Conservation (phyloP, 768 basidiomycete genomes). For the Hydnomerulius pinastri region DNA sequence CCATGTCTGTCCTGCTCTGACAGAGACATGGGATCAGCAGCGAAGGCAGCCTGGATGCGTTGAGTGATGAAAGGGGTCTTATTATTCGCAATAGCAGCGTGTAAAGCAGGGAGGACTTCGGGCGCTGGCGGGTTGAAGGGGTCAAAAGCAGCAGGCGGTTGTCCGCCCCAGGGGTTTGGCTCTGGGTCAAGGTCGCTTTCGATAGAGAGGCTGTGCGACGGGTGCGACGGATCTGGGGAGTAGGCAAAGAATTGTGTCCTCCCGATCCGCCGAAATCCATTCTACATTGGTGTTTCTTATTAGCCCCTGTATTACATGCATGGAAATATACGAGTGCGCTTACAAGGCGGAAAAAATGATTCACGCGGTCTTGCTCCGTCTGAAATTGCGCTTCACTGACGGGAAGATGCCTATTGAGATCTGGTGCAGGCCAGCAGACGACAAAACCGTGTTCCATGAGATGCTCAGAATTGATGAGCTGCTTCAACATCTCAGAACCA, state of each 20-base stretch:
- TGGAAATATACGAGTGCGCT: neutral
- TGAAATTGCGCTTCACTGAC: neutral
- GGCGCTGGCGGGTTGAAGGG: neutral
- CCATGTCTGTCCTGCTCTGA: neutral
- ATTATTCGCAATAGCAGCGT: neutral
- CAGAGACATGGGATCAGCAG: neutral
- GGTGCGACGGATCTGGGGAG: neutral
- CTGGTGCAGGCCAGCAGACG: neutral
- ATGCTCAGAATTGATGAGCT: neutral
- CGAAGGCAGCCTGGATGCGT: neutral
- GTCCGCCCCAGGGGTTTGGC: neutral
- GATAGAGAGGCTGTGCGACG: neutral
- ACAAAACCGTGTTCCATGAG: neutral
- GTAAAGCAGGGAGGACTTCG: neutral
- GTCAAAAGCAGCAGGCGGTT: neutral
- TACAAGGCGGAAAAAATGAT: neutral
- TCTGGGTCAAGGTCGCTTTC: neutral
- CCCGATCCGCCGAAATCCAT: neutral
- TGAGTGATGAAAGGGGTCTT: neutral
- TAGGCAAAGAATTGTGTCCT: neutral
- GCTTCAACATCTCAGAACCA: neutral
- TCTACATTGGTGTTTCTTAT: neutral
- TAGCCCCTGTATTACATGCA: neutral
- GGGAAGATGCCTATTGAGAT: neutral
- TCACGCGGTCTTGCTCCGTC: neutral